Base-by-base conservation (phyloP, 805 yeast species). In the Saccharomyces kudriavzevii region DNA sequence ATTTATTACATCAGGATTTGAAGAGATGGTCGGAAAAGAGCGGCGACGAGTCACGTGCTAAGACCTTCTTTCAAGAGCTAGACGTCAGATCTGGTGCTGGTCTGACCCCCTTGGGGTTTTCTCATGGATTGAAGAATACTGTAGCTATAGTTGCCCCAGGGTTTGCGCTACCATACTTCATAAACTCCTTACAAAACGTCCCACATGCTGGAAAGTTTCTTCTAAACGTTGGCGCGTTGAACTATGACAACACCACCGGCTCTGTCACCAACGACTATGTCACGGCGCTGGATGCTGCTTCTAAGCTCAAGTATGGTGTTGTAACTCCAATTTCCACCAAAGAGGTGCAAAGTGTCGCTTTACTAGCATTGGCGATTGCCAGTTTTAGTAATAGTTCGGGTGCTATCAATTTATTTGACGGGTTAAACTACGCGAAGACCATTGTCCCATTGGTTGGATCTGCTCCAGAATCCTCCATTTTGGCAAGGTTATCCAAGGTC, bases 1-100 rank as follows among this genome's bases (percentile, higher is more conserved):
- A 82, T 60, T 74, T 80, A 48, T 72, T 88, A 50, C 89, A 85
- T 67, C 67, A 75, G n/a, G 76, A 81, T 49, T 65, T 85, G 57
- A 75, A 74, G 56, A 68, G 77, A 50, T 89, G 96, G 96, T 66
- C 76, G 47, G 48, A 50, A 45, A 57, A 58, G 30, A 50, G 61
- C 70, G 51, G 50, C 10, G 52, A 56, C 28, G 17, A 24, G 24
- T 53, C 50, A 10, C 13, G 35, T 6, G 48, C 29, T 11, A 40
- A 52, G 14, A 50, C 55, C 14, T 62, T 51, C 45, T 64, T 63
- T 48, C 61, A 65, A 47, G 70, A 78, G 58, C 69, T 85, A 54
- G 89, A 90, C 64, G 80, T 88, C 53, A 82, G 96, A 67, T 74
- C 85, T 2, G 97, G 97, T 62, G 94, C 96, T 30, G 88, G 92